Conservation (phyloP, 768 basidiomycete genomes). For the Boletus rubescentipes region DNA sequence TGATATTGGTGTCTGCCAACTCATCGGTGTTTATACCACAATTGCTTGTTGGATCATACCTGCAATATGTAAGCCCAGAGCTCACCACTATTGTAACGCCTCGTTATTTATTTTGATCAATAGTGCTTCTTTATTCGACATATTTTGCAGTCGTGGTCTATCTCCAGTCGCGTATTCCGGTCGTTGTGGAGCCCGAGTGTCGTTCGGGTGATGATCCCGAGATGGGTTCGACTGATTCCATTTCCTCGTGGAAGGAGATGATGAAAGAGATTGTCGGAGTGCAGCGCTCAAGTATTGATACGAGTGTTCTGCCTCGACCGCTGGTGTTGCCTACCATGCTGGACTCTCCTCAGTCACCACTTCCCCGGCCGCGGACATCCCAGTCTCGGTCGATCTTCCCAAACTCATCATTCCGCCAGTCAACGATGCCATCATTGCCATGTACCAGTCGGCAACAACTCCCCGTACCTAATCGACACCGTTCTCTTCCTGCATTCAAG, state of each 20-base stretch:
- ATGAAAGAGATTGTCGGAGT: neutral
- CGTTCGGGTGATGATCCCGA: slow-evolving; percentile 19
- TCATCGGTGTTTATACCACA: slow-evolving; percentile 48
- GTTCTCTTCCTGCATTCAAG: slow-evolving; percentile 24
- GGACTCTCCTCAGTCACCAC: slow-evolving; percentile 6
- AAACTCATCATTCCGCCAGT: slow-evolving; percentile 10
- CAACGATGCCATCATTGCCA: slow-evolving; percentile 3
- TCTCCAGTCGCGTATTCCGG: slow-evolving; percentile 32
- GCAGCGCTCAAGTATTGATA: neutral
- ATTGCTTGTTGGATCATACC: slow-evolving; percentile 56
- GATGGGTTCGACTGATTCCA: slow-evolving; percentile 8
- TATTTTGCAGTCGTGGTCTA: slow-evolving; percentile 41
- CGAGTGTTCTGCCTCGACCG: neutral
- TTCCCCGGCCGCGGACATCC: neutral
- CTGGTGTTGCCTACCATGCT: slow-evolving; percentile 9
- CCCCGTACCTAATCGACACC: slow-evolving; percentile 14
- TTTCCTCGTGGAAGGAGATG: slow-evolving; percentile 6
- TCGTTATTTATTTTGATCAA: slow-evolving; percentile 5
- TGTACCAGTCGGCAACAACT: neutral
- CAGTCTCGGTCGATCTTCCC: slow-evolving; percentile 1
- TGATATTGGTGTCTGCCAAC: slow-evolving; percentile 44
- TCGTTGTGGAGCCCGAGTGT: slow-evolving; percentile 13
- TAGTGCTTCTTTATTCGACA: slow-evolving; percentile 45
- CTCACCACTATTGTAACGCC: neutral
- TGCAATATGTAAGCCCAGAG: slow-evolving; percentile 41